Evolutionary conservation across 2,329 filamentous ascomycete genomes (phyloP).

Genomic region (Fusarium goolgardi): DNA sequence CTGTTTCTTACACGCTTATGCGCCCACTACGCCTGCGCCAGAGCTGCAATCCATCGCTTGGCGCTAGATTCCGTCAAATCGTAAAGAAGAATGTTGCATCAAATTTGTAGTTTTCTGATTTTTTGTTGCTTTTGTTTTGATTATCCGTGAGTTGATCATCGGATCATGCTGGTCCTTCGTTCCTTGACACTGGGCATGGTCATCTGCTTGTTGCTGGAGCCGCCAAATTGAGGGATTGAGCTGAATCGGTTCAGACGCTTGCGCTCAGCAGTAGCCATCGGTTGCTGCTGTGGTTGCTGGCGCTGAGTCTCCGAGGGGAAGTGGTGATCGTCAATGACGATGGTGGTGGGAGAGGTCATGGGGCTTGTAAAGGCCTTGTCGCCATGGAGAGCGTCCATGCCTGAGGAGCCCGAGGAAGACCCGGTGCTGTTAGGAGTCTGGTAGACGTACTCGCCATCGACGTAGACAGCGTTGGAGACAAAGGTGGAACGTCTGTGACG

Average conservation of each 20-base stretch:
- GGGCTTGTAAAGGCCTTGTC: slow-evolving; percentile 46
- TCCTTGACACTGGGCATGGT: slow-evolving; percentile 51
- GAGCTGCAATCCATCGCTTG: slow-evolving; percentile 27
- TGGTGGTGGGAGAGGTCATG: slow-evolving; percentile 38
- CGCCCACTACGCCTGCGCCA: slow-evolving; percentile 38
- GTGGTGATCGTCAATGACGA: slow-evolving; percentile 44
- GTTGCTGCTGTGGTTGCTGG: slow-evolving; percentile 34
- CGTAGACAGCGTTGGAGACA: slow-evolving; percentile 88
- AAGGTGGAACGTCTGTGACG: slow-evolving; percentile 89
- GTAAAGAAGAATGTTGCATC: slow-evolving; percentile 34
- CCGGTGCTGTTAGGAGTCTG: slow-evolving; percentile 70
- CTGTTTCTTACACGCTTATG: slow-evolving; percentile 38
- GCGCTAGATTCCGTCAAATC: slow-evolving; percentile 45
- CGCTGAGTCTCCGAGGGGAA: slow-evolving; percentile 33
- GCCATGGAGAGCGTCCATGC: slow-evolving; percentile 54
- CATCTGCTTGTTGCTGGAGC: slow-evolving; percentile 52
- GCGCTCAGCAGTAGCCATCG: slow-evolving; percentile 48
- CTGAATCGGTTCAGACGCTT: slow-evolving; percentile 67
- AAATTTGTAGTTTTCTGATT: slow-evolving; percentile 28
- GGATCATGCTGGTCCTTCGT: slow-evolving; percentile 57
- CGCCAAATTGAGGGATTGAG: slow-evolving; percentile 66
- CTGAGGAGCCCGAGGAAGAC: slow-evolving; percentile 62
- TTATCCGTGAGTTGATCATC: slow-evolving; percentile 43
- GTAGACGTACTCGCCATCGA: slow-evolving; percentile 96
- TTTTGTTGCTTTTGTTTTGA: slow-evolving; percentile 30